phyloP scores from a whole-genome alignment of 495 filamentous ascomycete genomes.

The Talaromyces nanjingensis region DNA sequence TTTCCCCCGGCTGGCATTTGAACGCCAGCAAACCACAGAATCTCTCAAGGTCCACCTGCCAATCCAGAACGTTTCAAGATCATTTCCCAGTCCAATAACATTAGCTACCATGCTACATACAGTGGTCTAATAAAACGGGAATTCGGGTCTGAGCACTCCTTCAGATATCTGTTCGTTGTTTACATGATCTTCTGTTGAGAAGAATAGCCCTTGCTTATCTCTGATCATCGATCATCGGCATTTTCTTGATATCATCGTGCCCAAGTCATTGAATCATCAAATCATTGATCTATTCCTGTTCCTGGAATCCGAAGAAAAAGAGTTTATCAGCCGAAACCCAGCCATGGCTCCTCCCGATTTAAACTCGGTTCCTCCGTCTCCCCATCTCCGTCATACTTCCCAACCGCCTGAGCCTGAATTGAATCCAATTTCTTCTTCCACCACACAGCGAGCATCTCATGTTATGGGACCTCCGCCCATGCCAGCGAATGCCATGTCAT shows the following conservation, averaged over 20 bases:
- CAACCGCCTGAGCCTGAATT: constrained; percentile 35
- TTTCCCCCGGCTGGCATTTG: constrained; percentile 3
- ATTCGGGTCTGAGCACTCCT: not conserved
- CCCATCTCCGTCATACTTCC: constrained; percentile 38
- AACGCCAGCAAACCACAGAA: not conserved
- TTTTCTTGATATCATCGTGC: not conserved
- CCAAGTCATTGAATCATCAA: not conserved
- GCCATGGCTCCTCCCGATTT: constrained; percentile 58
- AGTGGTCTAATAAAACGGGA: not conserved
- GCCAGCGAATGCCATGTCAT: constrained; percentile 27
- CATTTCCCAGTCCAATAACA: not conserved
- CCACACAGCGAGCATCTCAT: constrained; percentile 42
- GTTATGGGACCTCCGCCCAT: constrained; percentile 39
- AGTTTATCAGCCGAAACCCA: not conserved
- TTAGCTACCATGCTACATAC: not conserved
- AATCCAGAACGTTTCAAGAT: constrained; percentile 1
- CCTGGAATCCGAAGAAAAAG: not conserved
- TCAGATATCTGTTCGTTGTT: not conserved
- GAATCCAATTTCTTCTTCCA: constrained; percentile 25
- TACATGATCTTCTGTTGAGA: not conserved
- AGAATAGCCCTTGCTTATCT: not conserved
- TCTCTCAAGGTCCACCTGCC: not conserved
- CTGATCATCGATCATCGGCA: not conserved
- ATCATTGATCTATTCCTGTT: not conserved
- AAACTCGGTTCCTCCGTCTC: constrained; percentile 52